Conservation (phyloP, 2,329 filamentous ascomycete genomes). For the Aspergillus calidoustus region DNA sequence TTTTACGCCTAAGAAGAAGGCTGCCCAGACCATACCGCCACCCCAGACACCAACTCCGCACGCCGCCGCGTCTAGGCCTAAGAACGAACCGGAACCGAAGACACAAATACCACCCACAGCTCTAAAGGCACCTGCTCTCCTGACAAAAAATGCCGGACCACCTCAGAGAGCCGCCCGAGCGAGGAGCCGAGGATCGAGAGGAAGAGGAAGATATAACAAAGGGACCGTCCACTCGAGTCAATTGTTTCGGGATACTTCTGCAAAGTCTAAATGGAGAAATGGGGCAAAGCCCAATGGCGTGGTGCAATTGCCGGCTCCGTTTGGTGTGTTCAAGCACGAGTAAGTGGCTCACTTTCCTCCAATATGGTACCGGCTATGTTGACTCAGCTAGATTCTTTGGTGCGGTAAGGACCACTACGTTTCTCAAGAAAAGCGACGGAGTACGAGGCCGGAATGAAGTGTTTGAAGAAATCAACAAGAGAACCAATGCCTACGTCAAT, state of each 20-base stretch:
- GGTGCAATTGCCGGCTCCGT: slow-evolving; percentile 25
- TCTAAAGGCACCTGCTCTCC: not conserved
- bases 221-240: slow-evolving; percentile 11
- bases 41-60: not conserved
- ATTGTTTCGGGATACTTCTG: slow-evolving; percentile 29
- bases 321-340: slow-evolving; percentile 30
- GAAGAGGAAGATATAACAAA: slow-evolving; percentile 2
- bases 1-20: not conserved
- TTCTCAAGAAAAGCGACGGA: not conserved
- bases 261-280: slow-evolving; percentile 33
- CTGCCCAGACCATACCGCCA: not conserved
- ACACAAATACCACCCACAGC: not conserved
- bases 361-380: not conserved
- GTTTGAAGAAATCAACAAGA: slow-evolving; percentile 33
- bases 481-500: slow-evolving; percentile 35
- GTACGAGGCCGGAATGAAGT: slow-evolving; percentile 26
- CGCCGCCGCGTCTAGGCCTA: not conserved
- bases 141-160: not conserved
- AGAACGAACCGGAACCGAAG: slow-evolving; percentile 10
- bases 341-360: slow-evolving; percentile 15
- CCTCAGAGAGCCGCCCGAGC: slow-evolving; percentile 3
- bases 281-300: slow-evolving; percentile 22
- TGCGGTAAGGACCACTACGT: slow-evolving; percentile 21
- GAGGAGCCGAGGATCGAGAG: slow-evolving; percentile 18
- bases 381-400: slow-evolving; percentile 25